Evolutionary conservation across 768 basidiomycete genomes (phyloP).

Genomic region (Clavaria fumosa): DNA sequence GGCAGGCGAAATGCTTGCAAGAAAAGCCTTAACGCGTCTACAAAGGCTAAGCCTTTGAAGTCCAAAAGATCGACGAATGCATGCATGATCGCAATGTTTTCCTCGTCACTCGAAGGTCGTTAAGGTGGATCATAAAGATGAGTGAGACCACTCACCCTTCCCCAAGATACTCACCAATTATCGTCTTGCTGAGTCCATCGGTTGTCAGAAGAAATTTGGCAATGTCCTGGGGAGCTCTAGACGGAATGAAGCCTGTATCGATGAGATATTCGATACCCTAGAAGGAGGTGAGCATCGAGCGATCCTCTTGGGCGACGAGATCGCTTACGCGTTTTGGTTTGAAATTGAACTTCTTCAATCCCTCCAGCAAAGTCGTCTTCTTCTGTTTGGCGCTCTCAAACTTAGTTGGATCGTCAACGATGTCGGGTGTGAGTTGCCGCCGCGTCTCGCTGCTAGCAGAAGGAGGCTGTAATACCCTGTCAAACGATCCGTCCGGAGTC

Average conservation of each 20-base stretch:
- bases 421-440: constrained; percentile 61
- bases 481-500: constrained; percentile 41
- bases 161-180: constrained; percentile 96
- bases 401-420: constrained; percentile 75
- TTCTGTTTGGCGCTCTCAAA: constrained; percentile 95
- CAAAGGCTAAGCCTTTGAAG: constrained; percentile 66
- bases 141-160: constrained; percentile 56
- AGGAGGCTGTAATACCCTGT: constrained; percentile 32
- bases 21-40: constrained; percentile 80
- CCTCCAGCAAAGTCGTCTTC: constrained; percentile 88
- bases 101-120: constrained; percentile 48
- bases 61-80: constrained; percentile 91
- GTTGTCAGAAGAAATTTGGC: constrained; percentile 75
- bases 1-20: constrained; percentile 94
- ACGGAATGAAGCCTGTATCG: constrained; percentile 76
- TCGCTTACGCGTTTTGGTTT: constrained; percentile 83
- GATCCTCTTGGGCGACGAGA: neutral
- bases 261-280: constrained; percentile 84
- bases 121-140: neutral
- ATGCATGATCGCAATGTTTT: constrained; percentile 90
- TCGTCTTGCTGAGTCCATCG: constrained; percentile 86
- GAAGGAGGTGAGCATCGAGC: constrained; percentile 5
- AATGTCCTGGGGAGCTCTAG: constrained; percentile 56
- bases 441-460: constrained; percentile 39
- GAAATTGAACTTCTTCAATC: constrained; percentile 95